Conservation (phyloP, 1,284 basidiomycete genomes). For the Schizophyllum commune region DNA sequence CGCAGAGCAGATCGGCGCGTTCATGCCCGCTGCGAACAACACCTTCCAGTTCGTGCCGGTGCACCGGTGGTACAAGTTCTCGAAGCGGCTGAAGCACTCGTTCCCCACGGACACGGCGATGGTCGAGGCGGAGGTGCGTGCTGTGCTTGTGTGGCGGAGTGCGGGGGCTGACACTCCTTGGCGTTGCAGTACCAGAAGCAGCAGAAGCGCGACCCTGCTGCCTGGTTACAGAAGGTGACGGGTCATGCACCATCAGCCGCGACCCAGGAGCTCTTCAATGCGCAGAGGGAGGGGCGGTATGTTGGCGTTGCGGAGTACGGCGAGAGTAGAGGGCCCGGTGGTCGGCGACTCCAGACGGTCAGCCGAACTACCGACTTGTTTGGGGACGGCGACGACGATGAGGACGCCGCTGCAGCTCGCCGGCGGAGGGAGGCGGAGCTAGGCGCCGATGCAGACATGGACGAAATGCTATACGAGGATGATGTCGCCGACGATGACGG, state of each 20-base stretch:
- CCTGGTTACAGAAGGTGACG: slow-evolving; percentile 58
- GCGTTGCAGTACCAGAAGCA: slow-evolving; percentile 29
- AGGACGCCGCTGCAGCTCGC: slow-evolving; percentile 48
- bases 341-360: slow-evolving; percentile 52
- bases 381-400: slow-evolving; percentile 42
- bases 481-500: slow-evolving; percentile 87
- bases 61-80: slow-evolving; percentile 86
- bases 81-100: slow-evolving; percentile 70
- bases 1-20: slow-evolving; percentile 55
- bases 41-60: slow-evolving; percentile 82
- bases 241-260: slow-evolving; percentile 50
- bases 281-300: slow-evolving; percentile 41
- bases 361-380: slow-evolving; percentile 59
- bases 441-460: slow-evolving; percentile 66
- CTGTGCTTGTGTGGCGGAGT: slow-evolving; percentile 3
- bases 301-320: slow-evolving; percentile 31
- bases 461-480: slow-evolving; percentile 79
- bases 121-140: slow-evolving; percentile 46
- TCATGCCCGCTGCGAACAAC: slow-evolving; percentile 68
- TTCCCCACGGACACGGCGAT: slow-evolving; percentile 69
- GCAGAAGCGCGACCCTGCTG: slow-evolving; percentile 64
- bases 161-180: slow-evolving; percentile 6
- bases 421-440: slow-evolving; percentile 46
- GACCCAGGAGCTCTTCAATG: slow-evolving; percentile 59
- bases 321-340: slow-evolving; percentile 59